Base-by-base conservation (phyloP, 1,284 basidiomycete genomes). In the Thelephora terrestris region DNA sequence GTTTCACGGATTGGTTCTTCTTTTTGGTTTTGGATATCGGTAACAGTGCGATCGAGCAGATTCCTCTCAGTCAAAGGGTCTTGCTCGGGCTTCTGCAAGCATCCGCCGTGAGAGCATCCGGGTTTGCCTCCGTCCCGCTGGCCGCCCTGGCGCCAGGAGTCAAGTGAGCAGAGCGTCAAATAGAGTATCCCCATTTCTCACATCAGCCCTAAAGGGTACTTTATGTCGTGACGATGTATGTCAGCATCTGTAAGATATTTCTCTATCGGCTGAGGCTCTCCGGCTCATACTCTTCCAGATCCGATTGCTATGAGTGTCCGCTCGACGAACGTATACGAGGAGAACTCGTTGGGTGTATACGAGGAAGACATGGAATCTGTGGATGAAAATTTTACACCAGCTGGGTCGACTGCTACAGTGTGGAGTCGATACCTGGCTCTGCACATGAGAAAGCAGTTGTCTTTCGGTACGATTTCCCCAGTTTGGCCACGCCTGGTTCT, bases 291-390 rank as follows among this genome's bases (percentile, higher is more conserved):
- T 29, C 55, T 57, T 23, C 55, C 61, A 68, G 83, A 85, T 62
- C 85, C 85, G 5, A 81, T 85, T 57, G 81, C 81, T 2, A 73
- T 85, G 76, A 83, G 85, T 56, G 90, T 99, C 9, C 87, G 94
- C n/a, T 81, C 89, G n/a, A 97, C 95, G 18, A 98, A 98, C 64
- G 95, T 98, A 1, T 98, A 97, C 64, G 95, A 99, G 63, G 93
- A 97, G 58, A 80, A 78, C 51, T 87, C 86, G 0, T 71, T 92
- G 12, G 91, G 91, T 1, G 68, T 94, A 32, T 93, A 81, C 58
- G 67, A 71, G 12, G 68, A 76, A 7, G 68, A 74, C 0, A 68
- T 75, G 5, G 69, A 74, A 2, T 61, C 70, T 1, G 62, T 64
- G 2, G 68, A 71, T 1, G 72, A 74, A n/a, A 74, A 79, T 61